A percentile compares a stretch with the other conserved stretches of the same genome.
These are phyloP conservation scores for Colletotrichum ledebouriae DNA, from an alignment of 2,329 filamentous ascomycete species.

Conservation along the genomic window DNA sequence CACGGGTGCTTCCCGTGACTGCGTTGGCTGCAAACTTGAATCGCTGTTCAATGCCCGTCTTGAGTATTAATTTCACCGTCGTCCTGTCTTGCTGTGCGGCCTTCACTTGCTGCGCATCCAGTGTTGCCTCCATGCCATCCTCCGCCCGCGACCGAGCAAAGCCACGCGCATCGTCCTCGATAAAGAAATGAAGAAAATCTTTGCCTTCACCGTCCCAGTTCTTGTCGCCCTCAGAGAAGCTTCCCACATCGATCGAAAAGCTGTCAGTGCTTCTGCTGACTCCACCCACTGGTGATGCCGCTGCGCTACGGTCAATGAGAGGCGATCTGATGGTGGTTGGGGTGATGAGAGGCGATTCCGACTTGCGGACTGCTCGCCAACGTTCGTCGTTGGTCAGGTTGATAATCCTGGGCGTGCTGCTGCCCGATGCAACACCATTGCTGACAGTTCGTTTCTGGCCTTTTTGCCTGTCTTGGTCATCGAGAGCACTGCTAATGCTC, in stretches of 20 bases:
- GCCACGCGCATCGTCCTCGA: conserved; percentile 30
- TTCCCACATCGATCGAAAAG: conserved; percentile 29
- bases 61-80: conserved; percentile 30
- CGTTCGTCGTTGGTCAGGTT: conserved; percentile 28
- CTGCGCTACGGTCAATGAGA: conserved; percentile 23
- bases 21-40: conserved; percentile 25
- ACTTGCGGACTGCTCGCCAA: conserved; percentile 36
- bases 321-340: conserved; percentile 8
- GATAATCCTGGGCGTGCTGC: conserved; percentile 30
- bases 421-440: conserved; percentile 23
- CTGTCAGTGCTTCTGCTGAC: conserved; percentile 13
- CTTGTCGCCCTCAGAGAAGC: conserved; percentile 30
- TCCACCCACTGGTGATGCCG: conserved; percentile 20
- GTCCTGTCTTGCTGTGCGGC: conserved; percentile 25
- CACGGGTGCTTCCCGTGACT: conserved; percentile 28
- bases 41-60: conserved; percentile 28
- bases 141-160: conserved; percentile 10
- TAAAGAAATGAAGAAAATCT: conserved; percentile 22
- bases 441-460: not conserved
- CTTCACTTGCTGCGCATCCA: conserved; percentile 29
- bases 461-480: not conserved
- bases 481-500: conserved; percentile 36
- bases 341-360: conserved; percentile 32
- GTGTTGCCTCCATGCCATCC: conserved; percentile 30
- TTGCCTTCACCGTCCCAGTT: conserved; percentile 17